phyloP scores from a whole-genome alignment of 75 land plant species.

The Cupressus sempervirens region DNA sequence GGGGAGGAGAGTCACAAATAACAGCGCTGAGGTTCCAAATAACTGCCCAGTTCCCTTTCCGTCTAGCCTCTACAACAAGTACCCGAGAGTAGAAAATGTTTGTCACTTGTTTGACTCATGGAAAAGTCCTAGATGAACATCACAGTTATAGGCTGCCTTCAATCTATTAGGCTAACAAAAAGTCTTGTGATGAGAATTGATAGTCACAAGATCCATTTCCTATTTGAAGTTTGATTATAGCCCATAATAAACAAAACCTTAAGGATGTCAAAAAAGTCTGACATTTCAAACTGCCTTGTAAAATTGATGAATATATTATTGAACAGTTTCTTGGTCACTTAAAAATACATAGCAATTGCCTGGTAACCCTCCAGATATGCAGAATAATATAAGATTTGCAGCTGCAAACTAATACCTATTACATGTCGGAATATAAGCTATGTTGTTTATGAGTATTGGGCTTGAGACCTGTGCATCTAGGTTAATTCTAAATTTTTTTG shows the following conservation, averaged over 20 bases:
- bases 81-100: conserved; percentile 3
- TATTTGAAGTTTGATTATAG: neutral
- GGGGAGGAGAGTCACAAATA: no score
- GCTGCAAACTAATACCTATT: neutral
- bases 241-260: neutral
- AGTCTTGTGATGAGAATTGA: neutral
- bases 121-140: neutral
- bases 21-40: no score
- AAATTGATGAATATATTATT: neutral
- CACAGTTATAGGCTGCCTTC: neutral
- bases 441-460: no score
- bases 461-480: neutral
- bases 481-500: no score
- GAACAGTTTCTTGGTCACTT: neutral
- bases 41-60: no score
- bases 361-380: neutral
- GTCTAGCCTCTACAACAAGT: no score
- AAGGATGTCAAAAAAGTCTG: neutral
- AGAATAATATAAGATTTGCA: no score
- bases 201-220: neutral
- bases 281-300: neutral
- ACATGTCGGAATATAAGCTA: no score
- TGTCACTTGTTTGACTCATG: neutral
- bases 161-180: neutral
- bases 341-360: neutral